phyloP scores from a whole-genome alignment of 2,329 filamentous ascomycete genomes.

The Elsinoe fawcettii region DNA sequence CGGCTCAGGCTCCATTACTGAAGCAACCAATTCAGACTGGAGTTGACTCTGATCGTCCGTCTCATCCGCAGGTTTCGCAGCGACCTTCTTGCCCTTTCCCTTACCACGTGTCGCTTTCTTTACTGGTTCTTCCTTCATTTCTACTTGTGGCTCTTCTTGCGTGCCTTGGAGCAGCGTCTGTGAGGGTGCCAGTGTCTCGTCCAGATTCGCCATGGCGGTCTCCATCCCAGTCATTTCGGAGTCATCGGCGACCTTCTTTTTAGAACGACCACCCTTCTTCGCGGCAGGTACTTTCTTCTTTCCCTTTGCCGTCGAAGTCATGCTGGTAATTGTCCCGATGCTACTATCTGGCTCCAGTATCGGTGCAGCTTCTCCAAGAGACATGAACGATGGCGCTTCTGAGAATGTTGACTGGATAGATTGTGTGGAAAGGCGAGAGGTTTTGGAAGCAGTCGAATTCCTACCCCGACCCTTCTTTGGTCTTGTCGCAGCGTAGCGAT shows the following conservation, averaged over 20 bases:
- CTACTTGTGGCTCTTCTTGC: slow-evolving; percentile 18
- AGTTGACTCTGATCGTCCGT: slow-evolving; percentile 25
- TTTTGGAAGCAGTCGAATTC: slow-evolving; percentile 51
- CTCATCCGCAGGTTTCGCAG: slow-evolving; percentile 3
- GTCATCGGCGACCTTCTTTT: slow-evolving; percentile 21
- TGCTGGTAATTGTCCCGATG: slow-evolving; percentile 41
- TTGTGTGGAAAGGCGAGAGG: slow-evolving; percentile 54
- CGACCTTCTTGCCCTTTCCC: slow-evolving; percentile 16
- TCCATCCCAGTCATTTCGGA: slow-evolving; percentile 15
- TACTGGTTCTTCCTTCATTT: slow-evolving; percentile 19
- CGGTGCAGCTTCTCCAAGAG: slow-evolving; percentile 38
- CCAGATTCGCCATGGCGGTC: slow-evolving; percentile 3
- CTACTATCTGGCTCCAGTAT: slow-evolving; percentile 47
- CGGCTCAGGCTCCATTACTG: slow-evolving; percentile 24
- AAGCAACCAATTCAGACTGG: slow-evolving; percentile 22
- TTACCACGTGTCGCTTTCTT: slow-evolving; percentile 15
- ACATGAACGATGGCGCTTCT: slow-evolving; percentile 33
- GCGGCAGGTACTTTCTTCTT: slow-evolving; percentile 32
- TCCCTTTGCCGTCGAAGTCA: slow-evolving; percentile 31
- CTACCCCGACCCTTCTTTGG: slow-evolving; percentile 48
- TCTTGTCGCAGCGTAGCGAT: slow-evolving; percentile 47
- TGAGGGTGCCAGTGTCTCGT: slow-evolving; percentile 1
- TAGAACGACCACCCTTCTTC: slow-evolving; percentile 32
- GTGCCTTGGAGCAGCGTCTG: background rate
- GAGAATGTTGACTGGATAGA: slow-evolving; percentile 38